phyloP scores from a whole-genome alignment of 345 rosid genomes.

The Streptanthus diversifolius region DNA sequence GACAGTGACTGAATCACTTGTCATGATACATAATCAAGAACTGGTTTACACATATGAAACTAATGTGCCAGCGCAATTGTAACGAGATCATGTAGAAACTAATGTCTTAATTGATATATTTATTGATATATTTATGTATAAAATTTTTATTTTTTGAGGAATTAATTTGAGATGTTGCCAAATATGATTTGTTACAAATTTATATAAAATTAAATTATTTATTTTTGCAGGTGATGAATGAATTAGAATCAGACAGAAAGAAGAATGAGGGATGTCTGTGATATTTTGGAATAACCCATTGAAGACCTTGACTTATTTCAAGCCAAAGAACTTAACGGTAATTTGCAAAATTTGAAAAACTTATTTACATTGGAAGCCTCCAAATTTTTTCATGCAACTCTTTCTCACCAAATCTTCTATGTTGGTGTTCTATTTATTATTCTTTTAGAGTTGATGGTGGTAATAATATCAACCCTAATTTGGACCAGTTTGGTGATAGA shows the following conservation, averaged over 20 bases:
- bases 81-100: neutral
- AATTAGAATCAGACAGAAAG: slow-evolving; percentile 50
- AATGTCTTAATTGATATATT: neutral
- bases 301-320: slow-evolving; percentile 34
- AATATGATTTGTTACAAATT: neutral
- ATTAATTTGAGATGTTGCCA: neutral
- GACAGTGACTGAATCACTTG: too few species aligned
- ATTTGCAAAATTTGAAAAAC: slow-evolving; percentile 40
- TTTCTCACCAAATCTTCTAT: slow-evolving; percentile 10
- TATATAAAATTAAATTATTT: neutral
- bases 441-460: slow-evolving; percentile 11
- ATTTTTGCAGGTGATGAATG: neutral
- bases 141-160: neutral
- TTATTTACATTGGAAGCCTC: slow-evolving; percentile 36
- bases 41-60: neutral
- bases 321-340: slow-evolving; percentile 34
- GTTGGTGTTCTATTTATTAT: slow-evolving; percentile 2
- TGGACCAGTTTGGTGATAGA: too few species aligned
- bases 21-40: neutral
- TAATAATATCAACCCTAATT: neutral
- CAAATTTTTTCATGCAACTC: neutral
- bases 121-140: neutral
- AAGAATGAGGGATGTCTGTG: slow-evolving; percentile 33
- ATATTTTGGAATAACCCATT: slow-evolving; percentile 48
- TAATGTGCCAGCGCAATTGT: neutral